A percentile compares a stretch with the other conserved stretches of the same genome.
These are phyloP conservation scores for Orychophragmus violaceus DNA, from an alignment of 345 rosid genomes.

Conservation along the genomic window DNA sequence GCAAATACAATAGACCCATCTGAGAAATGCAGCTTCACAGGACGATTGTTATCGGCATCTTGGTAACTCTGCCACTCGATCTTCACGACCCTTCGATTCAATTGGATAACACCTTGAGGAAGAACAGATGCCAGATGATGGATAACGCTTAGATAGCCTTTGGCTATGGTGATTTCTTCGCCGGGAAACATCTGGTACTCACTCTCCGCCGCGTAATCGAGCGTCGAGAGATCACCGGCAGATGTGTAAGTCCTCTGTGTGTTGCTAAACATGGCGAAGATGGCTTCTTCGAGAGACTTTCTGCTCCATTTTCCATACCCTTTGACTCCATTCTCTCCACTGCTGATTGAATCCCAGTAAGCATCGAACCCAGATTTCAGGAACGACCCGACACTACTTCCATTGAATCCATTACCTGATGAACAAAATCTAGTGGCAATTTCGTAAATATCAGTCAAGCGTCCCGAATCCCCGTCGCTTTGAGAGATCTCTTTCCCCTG, in stretches of 20 bases:
- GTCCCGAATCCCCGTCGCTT: conserved; percentile 30
- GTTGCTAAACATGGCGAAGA: conserved; percentile 67
- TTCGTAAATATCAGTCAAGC: conserved; percentile 52
- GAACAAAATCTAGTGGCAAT: conserved; percentile 39
- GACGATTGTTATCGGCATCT: conserved; percentile 37
- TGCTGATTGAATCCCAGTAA: conserved; percentile 43
- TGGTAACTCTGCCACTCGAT: conserved; percentile 65
- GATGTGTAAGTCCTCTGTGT: conserved; percentile 86
- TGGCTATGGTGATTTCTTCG: conserved; percentile 94
- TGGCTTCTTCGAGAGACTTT: conserved; percentile 57
- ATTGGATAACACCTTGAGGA: conserved; percentile 61
- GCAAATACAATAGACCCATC: conserved; percentile 72
- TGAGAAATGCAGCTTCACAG: conserved; percentile 70
- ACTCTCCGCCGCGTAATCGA: conserved; percentile 77
- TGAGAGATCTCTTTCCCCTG: conserved; percentile 49
- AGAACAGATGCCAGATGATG: conserved; percentile 66
- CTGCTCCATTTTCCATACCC: conserved; percentile 50
- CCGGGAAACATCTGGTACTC: conserved; percentile 91
- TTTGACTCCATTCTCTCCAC: conserved; percentile 13
- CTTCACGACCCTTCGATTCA: conserved; percentile 51
- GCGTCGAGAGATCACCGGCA: conserved; percentile 65
- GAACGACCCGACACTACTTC: conserved; percentile 59
- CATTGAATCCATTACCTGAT: neutral
- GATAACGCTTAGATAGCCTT: conserved; percentile 66
- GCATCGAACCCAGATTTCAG: conserved; percentile 50